Conservation (phyloP, 164 flowering plant genomes). For the Chloranthus sessilifolius region DNA sequence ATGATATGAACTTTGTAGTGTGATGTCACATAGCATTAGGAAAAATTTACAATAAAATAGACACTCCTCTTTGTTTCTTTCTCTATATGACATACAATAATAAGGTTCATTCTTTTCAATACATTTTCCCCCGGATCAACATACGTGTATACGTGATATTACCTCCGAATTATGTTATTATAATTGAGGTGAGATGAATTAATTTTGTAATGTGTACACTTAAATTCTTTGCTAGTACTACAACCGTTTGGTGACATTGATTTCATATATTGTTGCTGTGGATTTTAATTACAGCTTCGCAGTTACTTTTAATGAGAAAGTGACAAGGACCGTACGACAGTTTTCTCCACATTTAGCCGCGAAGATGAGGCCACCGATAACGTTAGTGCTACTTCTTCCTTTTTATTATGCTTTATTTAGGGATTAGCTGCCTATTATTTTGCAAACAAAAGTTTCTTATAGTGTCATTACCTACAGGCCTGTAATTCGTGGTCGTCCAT, state of each 20-base stretch:
- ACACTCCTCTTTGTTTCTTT: too few species aligned
- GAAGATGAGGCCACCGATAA: slow-evolving; percentile 91
- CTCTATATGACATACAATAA: too few species aligned
- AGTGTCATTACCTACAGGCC: slow-evolving; percentile 47
- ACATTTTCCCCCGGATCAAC: too few species aligned
- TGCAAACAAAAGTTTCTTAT: background rate
- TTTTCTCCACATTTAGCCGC: slow-evolving; percentile 97
- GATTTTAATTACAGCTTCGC: slow-evolving; percentile 70
- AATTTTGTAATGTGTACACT: too few species aligned
- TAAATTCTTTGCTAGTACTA: too few species aligned
- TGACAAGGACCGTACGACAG: slow-evolving; percentile 84
- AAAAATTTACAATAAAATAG: too few species aligned
- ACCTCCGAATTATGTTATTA: too few species aligned
- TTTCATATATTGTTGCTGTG: slow-evolving; percentile 11
- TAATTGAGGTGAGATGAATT: too few species aligned
- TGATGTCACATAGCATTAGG: too few species aligned
- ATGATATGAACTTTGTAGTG: too few species aligned
- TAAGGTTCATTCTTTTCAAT: too few species aligned
- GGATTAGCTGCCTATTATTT: background rate
- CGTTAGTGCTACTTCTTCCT: slow-evolving; percentile 40
- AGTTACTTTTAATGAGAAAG: slow-evolving; percentile 92
- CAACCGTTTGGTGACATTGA: background rate
- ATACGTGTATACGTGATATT: too few species aligned
- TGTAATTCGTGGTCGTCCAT: slow-evolving; percentile 96
- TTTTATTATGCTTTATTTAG: background rate